Base-by-base conservation (phyloP, 495 filamentous ascomycete genomes). In the Sabuloglossum arenarium region DNA sequence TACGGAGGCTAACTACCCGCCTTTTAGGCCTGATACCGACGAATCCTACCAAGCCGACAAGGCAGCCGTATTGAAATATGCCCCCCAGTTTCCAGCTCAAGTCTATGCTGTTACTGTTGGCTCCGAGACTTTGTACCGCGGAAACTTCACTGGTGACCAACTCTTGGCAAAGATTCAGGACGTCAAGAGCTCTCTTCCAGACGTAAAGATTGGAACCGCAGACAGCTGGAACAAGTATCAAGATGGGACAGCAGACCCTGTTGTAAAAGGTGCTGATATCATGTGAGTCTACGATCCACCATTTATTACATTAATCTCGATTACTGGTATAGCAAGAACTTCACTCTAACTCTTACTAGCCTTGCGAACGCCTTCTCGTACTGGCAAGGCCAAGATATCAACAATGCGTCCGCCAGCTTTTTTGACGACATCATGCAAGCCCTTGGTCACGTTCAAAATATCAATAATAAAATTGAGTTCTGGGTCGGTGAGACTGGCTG, bases 181-280 rank as follows among this genome's bases (percentile, higher is more conserved):
- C 45, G 74, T 84, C 28, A 75, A 78, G 67, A 64, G 67, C 12
- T 14, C 65, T 69, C 46, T 78, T 75, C 62, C 75, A 47, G 67
- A 62, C 28, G 67, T 80, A 60, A 78, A 77, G 63, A 75, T 89
- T 37, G 85, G 85, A 55, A 87, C 82, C 21, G 85, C 84, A 5
- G 85, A 90, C 69, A 79, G 74, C 65, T 90, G 85, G 85, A 88
- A 88, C 72, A 86, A 84, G 68, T 82, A 75, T 62, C 74, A 76
- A 39, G 82, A 88, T 64, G 83, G 81, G 37, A 84, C 81, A 43
- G 85, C 79, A 9, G 79, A 88, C 63, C 70, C 79, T 23, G 67
- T 86, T 56, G 74, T 85, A 61, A 65, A 70, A 39, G 73, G 72
- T 58, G 77, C 75, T 25, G 80, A 81, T 60, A 79, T 88, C 53